Base-by-base conservation (phyloP, 768 basidiomycete genomes). In the Symmetrospora coprosmae region DNA sequence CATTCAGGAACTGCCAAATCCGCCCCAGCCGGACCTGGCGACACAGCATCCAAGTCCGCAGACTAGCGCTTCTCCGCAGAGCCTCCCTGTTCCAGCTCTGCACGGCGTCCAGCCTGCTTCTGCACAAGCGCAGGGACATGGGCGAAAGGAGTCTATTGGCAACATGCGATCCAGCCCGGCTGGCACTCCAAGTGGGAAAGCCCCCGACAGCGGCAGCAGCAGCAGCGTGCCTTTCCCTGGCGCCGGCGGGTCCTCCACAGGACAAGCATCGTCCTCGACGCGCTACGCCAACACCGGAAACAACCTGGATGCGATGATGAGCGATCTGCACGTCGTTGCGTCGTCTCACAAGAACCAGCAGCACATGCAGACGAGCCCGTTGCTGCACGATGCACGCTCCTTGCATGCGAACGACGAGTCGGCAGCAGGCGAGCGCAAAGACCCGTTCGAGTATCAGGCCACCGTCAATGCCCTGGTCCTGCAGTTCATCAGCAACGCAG, bases 401-500 rank as follows among this genome's bases (percentile, higher is more conserved):
- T 17, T 9, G 9, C 35, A 37, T 17, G 35, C 35, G 35, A 8
- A 8, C 8, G 35, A 37, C 35, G 8, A 9, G 35, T 49, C 11
- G 9, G 41, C 11, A 38, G 37, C 11, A 38, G n/a, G 37, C 9
- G 64, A 78, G 66, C 84, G 82, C 38, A 72, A 73, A 17, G 89
- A 91, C 70, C 78, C 79, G 2, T 88, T 99, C 67, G 88, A 94
- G 70, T 94, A 94, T 67, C 85, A 87, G 65, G 80, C 82, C 19
- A 96, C 89, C 0, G 92, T 99, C 50, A 87, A 86, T 68, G 87
- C 86, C 49, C 73, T 99, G 64, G 94, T 89, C 3, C 76, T 94
- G 49, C 90, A 94, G 66, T 91, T 99, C 71, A 70, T 96, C 73
- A 90, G 86, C 72, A 92, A 99, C 73, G 89, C 87, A 66, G 92